phyloP scores from a whole-genome alignment of 352 stramenopile species.

The Pythium utonaiense region DNA sequence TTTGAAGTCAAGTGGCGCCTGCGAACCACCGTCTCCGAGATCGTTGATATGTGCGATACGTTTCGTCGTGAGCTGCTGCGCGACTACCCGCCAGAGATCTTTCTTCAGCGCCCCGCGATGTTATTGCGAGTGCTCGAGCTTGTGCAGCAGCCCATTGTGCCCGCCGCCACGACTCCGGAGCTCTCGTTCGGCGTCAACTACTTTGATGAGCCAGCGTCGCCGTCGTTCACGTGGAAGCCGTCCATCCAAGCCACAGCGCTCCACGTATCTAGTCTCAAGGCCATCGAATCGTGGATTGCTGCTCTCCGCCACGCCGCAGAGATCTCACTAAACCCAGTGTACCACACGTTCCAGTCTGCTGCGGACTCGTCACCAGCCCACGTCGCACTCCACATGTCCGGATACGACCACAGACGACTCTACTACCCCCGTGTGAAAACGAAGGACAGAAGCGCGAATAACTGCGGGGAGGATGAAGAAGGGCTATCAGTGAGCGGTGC shows the following conservation, averaged over 20 bases:
- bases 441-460: too few species aligned
- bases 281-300: conserved; percentile 54
- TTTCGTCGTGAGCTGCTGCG: conserved; percentile 56
- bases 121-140: conserved; percentile 64
- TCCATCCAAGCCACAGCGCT: conserved; percentile 42
- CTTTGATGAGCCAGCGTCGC: conserved; percentile 51
- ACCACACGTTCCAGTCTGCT: conserved; percentile 31
- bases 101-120: conserved; percentile 58
- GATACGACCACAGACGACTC: conserved; percentile 11
- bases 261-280: conserved; percentile 58
- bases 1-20: conserved; percentile 73
- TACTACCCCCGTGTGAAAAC: conserved; percentile 14
- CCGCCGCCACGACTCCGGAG: conserved; percentile 11
- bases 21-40: conserved; percentile 37
- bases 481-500: conserved; percentile 13
- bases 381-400: neutral
- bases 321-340: conserved; percentile 43
- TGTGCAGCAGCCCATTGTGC: conserved; percentile 55
- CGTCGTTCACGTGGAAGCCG: conserved; percentile 45
- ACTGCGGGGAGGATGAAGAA: neutral
- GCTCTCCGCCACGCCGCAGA: conserved; percentile 32
- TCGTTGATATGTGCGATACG: conserved; percentile 44
- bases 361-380: neutral
- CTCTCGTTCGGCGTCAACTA: conserved; percentile 62
- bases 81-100: conserved; percentile 65